phyloP scores from a whole-genome alignment of 176 grass and related monocot genomes.

The Alloteropsis semialata region DNA sequence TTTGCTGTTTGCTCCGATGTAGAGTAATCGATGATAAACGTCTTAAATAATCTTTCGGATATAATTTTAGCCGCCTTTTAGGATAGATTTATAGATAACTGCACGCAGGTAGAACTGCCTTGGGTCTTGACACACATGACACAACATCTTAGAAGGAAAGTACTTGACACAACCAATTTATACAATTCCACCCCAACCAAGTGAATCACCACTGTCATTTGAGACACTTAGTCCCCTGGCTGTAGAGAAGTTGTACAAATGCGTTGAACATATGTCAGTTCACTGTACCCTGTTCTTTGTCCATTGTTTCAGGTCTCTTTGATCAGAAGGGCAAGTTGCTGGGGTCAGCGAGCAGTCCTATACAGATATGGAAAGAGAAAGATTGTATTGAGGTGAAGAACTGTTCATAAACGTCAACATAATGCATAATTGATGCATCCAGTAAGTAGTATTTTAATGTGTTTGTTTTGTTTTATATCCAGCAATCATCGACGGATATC shows the following conservation, averaged over 20 bases:
- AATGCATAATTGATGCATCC: not conserved
- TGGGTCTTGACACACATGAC: not conserved
- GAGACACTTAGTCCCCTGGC: not conserved
- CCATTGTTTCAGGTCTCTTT: slow-evolving; percentile 58
- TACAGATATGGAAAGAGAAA: slow-evolving; percentile 98
- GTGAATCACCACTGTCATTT: not conserved
- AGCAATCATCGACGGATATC: slow-evolving; percentile 96
- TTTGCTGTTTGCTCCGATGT: not conserved
- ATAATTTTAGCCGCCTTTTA: too few relatives aligned
- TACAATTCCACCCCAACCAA: not conserved
- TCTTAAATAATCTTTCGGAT: not conserved
- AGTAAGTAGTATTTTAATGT: not conserved
- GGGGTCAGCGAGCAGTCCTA: slow-evolving; percentile 75
- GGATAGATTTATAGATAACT: not conserved
- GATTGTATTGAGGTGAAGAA: slow-evolving; percentile 80
- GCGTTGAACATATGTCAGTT: not conserved
- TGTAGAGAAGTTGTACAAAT: not conserved
- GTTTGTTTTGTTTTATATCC: slow-evolving; percentile 7
- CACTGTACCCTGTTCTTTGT: not conserved
- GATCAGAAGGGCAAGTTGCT: slow-evolving; percentile 73
- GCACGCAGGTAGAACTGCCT: not conserved
- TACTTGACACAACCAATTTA: not conserved
- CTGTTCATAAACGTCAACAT: not conserved
- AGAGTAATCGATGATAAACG: not conserved
- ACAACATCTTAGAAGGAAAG: not conserved